Conservation (phyloP, 2,329 filamentous ascomycete genomes). For the Cryoendolithus antarcticus region DNA sequence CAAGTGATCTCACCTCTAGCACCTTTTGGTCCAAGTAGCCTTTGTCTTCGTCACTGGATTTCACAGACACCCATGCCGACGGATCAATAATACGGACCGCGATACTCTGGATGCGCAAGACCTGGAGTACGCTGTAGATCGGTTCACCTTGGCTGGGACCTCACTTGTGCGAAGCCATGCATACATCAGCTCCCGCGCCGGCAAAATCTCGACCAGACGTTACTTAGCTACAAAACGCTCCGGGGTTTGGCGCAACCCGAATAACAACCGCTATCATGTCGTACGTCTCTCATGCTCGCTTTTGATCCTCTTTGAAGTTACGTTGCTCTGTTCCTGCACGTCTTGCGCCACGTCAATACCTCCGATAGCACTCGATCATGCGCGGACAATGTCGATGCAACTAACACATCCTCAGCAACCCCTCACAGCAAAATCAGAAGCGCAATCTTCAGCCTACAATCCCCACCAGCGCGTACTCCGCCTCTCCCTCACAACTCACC, state of each 20-base stretch:
- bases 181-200: slow-evolving; percentile 6
- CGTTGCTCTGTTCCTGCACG: slow-evolving; percentile 2
- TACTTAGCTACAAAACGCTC: slow-evolving; percentile 5
- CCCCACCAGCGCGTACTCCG: slow-evolving; percentile 22
- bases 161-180: too few species aligned
- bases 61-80: too few species aligned
- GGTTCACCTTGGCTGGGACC: too few species aligned
- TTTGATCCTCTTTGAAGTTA: slow-evolving; percentile 1
- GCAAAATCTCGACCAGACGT: slow-evolving; percentile 5
- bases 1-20: too few species aligned
- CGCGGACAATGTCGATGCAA: background rate
- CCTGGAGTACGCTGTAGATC: too few species aligned
- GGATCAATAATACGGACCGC: too few species aligned
- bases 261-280: slow-evolving; percentile 6
- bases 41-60: too few species aligned
- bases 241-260: slow-evolving; percentile 5
- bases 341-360: slow-evolving; percentile 4
- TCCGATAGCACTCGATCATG: slow-evolving; percentile 3
- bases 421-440: slow-evolving; percentile 29
- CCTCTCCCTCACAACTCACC: slow-evolving; percentile 25
- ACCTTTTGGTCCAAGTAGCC: too few species aligned
- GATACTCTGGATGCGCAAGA: too few species aligned
- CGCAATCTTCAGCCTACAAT: slow-evolving; percentile 31
- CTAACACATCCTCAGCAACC: slow-evolving; percentile 21
- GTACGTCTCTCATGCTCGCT: too few species aligned